These are phyloP conservation scores for Verticillium nubilum DNA, from an alignment of 2,329 filamentous ascomycete species.

Conservation along the genomic window DNA sequence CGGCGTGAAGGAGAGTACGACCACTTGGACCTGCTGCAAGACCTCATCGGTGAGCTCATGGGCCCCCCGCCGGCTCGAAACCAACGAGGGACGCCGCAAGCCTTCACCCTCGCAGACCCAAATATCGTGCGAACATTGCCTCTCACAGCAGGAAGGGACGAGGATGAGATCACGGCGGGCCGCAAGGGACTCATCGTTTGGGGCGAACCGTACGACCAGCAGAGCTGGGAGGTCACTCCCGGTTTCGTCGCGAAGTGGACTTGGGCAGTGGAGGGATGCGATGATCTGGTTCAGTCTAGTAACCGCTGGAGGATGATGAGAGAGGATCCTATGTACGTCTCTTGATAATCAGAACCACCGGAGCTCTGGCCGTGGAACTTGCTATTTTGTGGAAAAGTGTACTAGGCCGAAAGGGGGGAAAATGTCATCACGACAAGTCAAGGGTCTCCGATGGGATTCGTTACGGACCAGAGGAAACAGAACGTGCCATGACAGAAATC, in stretches of 20 bases:
- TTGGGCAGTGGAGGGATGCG: constrained; percentile 15
- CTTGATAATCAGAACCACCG: not conserved
- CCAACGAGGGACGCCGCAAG: not conserved
- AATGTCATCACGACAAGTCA: constrained; percentile 4
- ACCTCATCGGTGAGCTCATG: constrained; percentile 6
- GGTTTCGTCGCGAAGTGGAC: constrained; percentile 15
- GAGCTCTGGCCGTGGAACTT: not conserved
- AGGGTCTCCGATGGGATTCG: not conserved
- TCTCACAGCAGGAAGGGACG: not conserved
- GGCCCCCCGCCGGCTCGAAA: not conserved
- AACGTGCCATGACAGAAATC: not conserved
- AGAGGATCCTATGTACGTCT: constrained; percentile 10
- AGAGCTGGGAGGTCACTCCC: constrained; percentile 17
- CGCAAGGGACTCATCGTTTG: constrained; percentile 16
- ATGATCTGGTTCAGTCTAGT: constrained; percentile 12
- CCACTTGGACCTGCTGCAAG: constrained; percentile 3
- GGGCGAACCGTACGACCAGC: constrained; percentile 15
- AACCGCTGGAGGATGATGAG: constrained; percentile 16
- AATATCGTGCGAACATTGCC: not conserved
- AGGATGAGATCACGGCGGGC: constrained; percentile 3
- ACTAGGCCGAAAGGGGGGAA: not conserved
- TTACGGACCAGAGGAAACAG: not conserved
- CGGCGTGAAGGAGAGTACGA: constrained; percentile 4
- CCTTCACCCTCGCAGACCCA: not conserved
- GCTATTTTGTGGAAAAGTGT: not conserved